A percentile compares a stretch with the other conserved stretches of the same genome.
Conservation (phyloP, 2,329 filamentous ascomycete genomes). For the Chaetomiaceae sp. region DNA sequence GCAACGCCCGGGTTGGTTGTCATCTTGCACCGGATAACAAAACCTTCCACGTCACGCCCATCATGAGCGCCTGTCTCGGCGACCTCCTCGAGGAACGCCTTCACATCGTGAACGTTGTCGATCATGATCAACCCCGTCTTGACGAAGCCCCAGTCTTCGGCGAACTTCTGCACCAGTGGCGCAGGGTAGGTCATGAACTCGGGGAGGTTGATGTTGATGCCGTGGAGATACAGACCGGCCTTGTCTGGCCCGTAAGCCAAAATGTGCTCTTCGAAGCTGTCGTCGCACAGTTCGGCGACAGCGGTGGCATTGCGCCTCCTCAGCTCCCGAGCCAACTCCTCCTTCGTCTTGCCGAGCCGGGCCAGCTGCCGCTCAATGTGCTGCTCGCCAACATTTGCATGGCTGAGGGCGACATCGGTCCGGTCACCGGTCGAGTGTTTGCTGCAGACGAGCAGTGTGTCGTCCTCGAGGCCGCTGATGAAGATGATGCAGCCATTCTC, state of each 20-base stretch:
- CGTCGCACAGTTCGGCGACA: conserved; percentile 93
- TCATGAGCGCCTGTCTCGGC: conserved; percentile 86
- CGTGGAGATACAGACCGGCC: conserved; percentile 90
- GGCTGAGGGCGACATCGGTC: conserved; percentile 65
- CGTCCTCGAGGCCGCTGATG: conserved; percentile 84
- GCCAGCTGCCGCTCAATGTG: conserved; percentile 77
- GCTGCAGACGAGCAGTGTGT: conserved; percentile 89
- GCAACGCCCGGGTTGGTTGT: conserved; percentile 41
- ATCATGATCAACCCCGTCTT: conserved; percentile 77
- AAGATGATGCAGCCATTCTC: conserved; percentile 99
- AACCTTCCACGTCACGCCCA: conserved; percentile 91
- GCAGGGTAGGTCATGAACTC: conserved; percentile 84
- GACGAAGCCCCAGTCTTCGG: conserved; percentile 87
- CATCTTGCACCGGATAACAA: conserved; percentile 85
- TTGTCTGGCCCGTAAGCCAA: conserved; percentile 76
- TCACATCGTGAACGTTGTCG: conserved; percentile 67
- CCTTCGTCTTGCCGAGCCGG: conserved; percentile 68
- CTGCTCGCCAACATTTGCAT: conserved; percentile 74
- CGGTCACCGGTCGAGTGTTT: conserved; percentile 91
- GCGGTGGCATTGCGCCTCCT: conserved; percentile 82
- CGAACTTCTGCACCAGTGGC: conserved; percentile 78
- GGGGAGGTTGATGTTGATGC: conserved; percentile 92
- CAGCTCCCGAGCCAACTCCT: conserved; percentile 71
- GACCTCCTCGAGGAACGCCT: conserved; percentile 72
- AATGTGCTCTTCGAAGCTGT: conserved; percentile 94